phyloP scores from a whole-genome alignment of 2,329 filamentous ascomycete genomes.

The Fusarium annulatum region DNA sequence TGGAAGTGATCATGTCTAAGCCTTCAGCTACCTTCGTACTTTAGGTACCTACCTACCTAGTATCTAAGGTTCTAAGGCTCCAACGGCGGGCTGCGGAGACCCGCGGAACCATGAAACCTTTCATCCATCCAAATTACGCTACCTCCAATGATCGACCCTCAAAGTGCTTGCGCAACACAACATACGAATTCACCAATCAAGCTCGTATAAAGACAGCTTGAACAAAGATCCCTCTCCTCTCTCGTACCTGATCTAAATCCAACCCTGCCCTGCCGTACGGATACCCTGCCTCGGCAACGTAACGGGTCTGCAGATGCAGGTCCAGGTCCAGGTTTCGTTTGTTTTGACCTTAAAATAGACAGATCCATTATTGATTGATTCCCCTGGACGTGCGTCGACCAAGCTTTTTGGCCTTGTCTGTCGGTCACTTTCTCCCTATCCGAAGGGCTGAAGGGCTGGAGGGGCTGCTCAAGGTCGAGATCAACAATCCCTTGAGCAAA shows the following conservation, averaged over 20 bases:
- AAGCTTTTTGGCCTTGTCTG: slow-evolving; percentile 1
- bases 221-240: slow-evolving; percentile 13
- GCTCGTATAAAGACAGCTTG: slow-evolving; percentile 1
- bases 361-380: slow-evolving; percentile 20
- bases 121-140: neutral
- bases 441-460: neutral
- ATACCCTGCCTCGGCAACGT: neutral
- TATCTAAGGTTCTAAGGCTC: neutral
- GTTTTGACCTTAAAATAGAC: slow-evolving; percentile 37
- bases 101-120: neutral
- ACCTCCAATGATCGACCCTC: slow-evolving; percentile 8
- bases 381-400: neutral
- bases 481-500: neutral
- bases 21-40: neutral
- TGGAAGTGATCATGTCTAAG: neutral
- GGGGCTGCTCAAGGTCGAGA: neutral
- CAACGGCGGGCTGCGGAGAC: neutral
- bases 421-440: neutral
- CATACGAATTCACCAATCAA: slow-evolving; percentile 25
- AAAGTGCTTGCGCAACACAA: slow-evolving; percentile 15
- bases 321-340: slow-evolving; percentile 1
- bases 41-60: neutral
- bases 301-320: slow-evolving; percentile 4
- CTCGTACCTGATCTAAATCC: slow-evolving; percentile 27
- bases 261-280: neutral